A percentile compares a stretch with the other conserved stretches of the same genome.
Evolutionary conservation across 75 land plant species (phyloP).

Genomic region (Selaginella tamariscina): DNA sequence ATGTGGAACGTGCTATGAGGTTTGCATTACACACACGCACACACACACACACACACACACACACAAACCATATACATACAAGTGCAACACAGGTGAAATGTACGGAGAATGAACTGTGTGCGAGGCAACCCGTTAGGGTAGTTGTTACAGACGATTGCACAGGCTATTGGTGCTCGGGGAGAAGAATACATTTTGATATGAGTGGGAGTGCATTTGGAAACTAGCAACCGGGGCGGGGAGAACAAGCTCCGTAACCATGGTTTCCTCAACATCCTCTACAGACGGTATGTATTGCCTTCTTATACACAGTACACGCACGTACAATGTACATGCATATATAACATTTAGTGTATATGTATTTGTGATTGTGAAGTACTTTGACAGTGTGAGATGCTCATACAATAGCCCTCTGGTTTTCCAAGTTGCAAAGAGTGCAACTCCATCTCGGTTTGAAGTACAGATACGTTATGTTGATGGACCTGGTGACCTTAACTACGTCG

Average conservation of each 20-base stretch:
- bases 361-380: too few species aligned
- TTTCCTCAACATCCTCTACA: background rate
- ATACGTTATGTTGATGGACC: conserved; percentile 71
- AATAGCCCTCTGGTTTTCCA: conserved; percentile 62
- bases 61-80: too few species aligned
- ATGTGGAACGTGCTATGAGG: conserved; percentile 77
- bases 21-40: too few species aligned
- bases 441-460: conserved; percentile 55
- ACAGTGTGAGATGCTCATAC: background rate
- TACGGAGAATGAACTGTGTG: conserved; percentile 19
- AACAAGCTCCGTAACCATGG: conserved; percentile 22
- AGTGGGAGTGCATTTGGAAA: conserved; percentile 76
- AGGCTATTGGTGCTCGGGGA: conserved; percentile 57
- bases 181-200: conserved; percentile 65
- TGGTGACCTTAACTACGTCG: conserved; percentile 63
- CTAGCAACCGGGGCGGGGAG: conserved; percentile 49
- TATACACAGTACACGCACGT: too few species aligned
- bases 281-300: background rate
- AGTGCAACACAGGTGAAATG: conserved; percentile 58
- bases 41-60: too few species aligned
- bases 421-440: conserved; percentile 54
- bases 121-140: conserved; percentile 32
- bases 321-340: too few species aligned
- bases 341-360: too few species aligned
- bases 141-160: conserved; percentile 59